Conservation (phyloP, 2,329 filamentous ascomycete species). For the Apiospora saccharicola region DNA sequence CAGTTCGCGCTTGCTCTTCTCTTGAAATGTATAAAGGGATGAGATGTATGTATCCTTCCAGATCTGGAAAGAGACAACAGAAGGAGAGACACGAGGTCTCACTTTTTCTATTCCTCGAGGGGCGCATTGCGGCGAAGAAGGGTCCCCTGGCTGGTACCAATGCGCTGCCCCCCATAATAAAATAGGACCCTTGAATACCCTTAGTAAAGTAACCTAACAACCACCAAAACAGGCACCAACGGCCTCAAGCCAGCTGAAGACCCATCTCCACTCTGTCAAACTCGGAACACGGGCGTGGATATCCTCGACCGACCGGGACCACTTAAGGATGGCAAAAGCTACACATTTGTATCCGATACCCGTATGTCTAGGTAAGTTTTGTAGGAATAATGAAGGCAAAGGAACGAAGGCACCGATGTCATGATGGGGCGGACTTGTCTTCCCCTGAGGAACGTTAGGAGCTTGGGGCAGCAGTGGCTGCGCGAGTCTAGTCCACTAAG, state of each 20-base stretch:
- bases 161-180: neutral
- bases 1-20: neutral
- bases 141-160: neutral
- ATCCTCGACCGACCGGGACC: neutral
- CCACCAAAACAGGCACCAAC: neutral
- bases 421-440: no score
- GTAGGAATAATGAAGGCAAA: no score
- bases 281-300: neutral
- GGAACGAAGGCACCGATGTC: no score
- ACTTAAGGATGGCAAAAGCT: neutral
- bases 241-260: neutral
- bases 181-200: neutral
- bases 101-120: neutral
- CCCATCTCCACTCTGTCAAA: neutral
- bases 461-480: neutral
- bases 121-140: neutral
- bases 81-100: neutral
- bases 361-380: no score
- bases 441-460: no score
- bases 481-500: neutral
- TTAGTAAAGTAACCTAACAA: neutral
- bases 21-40: conserved; percentile 2
- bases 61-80: neutral
- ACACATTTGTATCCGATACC: neutral
- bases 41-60: neutral